These are phyloP conservation scores for Trichoderma brevicompactum DNA, from an alignment of 2,329 filamentous ascomycete species.

Conservation along the genomic window DNA sequence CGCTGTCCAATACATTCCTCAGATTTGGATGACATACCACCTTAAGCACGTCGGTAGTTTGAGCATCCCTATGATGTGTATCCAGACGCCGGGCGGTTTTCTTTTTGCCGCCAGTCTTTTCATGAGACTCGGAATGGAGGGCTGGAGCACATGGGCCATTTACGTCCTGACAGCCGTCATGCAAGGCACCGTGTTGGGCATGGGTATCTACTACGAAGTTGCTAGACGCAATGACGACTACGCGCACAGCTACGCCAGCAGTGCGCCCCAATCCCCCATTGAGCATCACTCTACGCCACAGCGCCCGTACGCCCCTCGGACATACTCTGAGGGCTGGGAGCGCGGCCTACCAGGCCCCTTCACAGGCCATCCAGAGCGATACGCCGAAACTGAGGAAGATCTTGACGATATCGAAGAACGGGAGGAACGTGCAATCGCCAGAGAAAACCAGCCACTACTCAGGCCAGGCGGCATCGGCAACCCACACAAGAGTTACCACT, in stretches of 20 bases:
- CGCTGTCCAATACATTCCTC: conserved; percentile 88
- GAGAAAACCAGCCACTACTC: conserved; percentile 56
- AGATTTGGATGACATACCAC: conserved; percentile 89
- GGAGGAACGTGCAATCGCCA: conserved; percentile 55
- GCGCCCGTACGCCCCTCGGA: conserved; percentile 48
- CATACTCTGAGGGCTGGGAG: conserved; percentile 56
- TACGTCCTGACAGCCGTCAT: conserved; percentile 84
- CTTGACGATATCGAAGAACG: conserved; percentile 55
- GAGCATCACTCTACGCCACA: conserved; percentile 38
- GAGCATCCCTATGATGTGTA: conserved; percentile 97
- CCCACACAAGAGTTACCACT: conserved; percentile 47
- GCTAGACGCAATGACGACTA: conserved; percentile 42
- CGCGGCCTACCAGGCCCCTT: conserved; percentile 56
- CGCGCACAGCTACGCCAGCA: conserved; percentile 34
- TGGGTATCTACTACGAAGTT: conserved; percentile 80
- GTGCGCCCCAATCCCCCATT: conserved; percentile 38
- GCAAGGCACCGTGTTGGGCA: conserved; percentile 77
- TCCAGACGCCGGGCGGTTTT: conserved; percentile 92
- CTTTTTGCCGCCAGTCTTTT: conserved; percentile 87
- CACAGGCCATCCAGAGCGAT: conserved; percentile 56
- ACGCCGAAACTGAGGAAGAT: conserved; percentile 57
- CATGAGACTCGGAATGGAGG: conserved; percentile 74
- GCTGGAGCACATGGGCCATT: conserved; percentile 96
- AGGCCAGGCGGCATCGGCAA: conserved; percentile 56
- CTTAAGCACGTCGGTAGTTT: conserved; percentile 87